These are phyloP conservation scores for Ganoderma multipileum DNA, from an alignment of 1,284 basidiomycete genomes.

Conservation along the genomic window DNA sequence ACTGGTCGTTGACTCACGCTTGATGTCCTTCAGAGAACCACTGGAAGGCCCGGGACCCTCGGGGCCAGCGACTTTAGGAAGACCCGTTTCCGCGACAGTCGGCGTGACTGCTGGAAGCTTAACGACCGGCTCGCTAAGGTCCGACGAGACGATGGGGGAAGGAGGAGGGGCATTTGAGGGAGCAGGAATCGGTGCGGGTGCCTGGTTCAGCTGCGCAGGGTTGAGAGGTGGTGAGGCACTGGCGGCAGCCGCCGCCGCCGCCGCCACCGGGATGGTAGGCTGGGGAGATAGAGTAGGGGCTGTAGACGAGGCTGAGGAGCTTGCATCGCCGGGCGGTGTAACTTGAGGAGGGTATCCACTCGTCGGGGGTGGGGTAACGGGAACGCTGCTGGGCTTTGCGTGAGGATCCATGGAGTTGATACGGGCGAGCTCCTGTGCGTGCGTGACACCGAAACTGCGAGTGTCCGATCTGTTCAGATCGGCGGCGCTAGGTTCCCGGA, in stretches of 20 bases:
- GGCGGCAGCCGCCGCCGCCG: conserved; percentile 27
- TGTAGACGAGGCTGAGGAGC: conserved; percentile 15
- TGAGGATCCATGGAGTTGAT: conserved; percentile 50
- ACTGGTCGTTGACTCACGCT: conserved; percentile 33
- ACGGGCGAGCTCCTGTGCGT: conserved; percentile 71
- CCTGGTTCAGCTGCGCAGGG: conserved; percentile 59
- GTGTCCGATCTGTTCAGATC: conserved; percentile 75
- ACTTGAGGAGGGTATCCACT: conserved; percentile 24
- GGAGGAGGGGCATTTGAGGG: conserved; percentile 44
- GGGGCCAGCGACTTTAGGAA: conserved; percentile 59
- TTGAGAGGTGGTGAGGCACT: conserved; percentile 53
- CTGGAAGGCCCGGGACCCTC: conserved; percentile 68
- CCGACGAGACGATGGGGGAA: conserved; percentile 36
- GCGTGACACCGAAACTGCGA: conserved; percentile 81
- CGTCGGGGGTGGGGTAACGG: conserved; percentile 50
- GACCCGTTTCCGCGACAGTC: conserved; percentile 70
- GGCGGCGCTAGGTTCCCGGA: conserved; percentile 47
- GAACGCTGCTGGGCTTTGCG: conserved; percentile 41
- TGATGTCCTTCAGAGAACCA: conserved; percentile 65
- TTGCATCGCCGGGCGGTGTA: conserved; percentile 22
- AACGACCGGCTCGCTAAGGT: conserved; percentile 39
- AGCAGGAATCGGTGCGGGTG: conserved; percentile 61
- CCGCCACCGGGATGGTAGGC: conserved; percentile 13
- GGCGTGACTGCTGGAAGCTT: conserved; percentile 51
- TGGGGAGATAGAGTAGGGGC: conserved; percentile 19